Evolutionary conservation across 2,329 filamentous ascomycete genomes (phyloP), one percentile per base, ranked within the genome.

Genomic region (Ophidiomyces ophidiicola): DNA sequence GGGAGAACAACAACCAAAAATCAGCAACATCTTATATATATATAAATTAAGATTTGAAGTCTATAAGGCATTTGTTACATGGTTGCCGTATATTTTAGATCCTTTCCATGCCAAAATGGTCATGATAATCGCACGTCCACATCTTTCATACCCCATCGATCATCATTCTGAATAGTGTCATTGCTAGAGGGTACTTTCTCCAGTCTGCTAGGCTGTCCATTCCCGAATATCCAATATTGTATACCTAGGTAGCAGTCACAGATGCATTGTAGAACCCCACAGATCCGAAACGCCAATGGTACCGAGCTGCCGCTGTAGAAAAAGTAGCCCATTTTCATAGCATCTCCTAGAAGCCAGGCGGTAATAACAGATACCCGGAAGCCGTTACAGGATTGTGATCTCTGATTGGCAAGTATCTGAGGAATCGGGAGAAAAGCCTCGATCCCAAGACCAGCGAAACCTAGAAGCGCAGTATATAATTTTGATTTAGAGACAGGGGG

Each of bases 291-390:
- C 3, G 64, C 58, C 61, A 62, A 67, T 1, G 66, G 65, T 25
- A 69, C 61, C 34, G 53, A 48, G 34, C 64, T 57, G 24, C 47
- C 48, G 47, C 57, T 64, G 42, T 56, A 57, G 49, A 69, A 68
- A 53, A 69, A 67, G 47, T 64, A 69, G 39, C 62, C 60, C 60
- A 69, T 62, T 48, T 69, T 69, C 64, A 68, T 68, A 17, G 59
- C 50, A 46, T 69, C 66, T 48, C 66, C 66, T 8, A 67, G 50
- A 29, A 69, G 53, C 66, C 66, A 69, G 5, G 67, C 61, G 3
- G 56, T 57, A 18, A 68, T 50, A 5, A 69, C 66, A 2, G 64
- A 68, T 6, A 68, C 33, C 3, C 66, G 61, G 48, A 69, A 69
- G 8, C 66, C 66, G 43, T 63, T 64, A 53, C 66, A 69, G 5